phyloP scores from a whole-genome alignment of 2,329 filamentous ascomycete species.

The Teratosphaeria gauchensis region DNA sequence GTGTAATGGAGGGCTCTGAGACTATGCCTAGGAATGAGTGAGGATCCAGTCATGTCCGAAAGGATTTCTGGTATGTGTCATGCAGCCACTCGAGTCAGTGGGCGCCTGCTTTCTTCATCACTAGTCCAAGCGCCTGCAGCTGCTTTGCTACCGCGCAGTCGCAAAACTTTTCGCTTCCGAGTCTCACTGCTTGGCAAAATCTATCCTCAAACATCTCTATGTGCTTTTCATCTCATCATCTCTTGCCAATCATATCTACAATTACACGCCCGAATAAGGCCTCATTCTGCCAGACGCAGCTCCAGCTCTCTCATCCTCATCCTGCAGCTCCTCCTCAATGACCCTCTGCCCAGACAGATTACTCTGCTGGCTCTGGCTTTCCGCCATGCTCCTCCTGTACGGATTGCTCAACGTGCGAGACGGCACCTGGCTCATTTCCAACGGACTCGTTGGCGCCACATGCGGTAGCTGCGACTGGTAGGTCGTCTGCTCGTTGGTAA shows the following conservation, averaged over 20 bases:
- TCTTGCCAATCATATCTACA: not conserved
- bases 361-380: constrained; percentile 5
- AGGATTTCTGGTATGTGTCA: too few species aligned
- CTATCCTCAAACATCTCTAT: not conserved
- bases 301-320: constrained; percentile 2
- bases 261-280: constrained; percentile 12
- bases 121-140: too few species aligned
- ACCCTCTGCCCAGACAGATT: constrained; percentile 3
- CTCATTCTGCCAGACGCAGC: constrained; percentile 1
- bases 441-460: constrained; percentile 1
- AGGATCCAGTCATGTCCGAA: too few species aligned
- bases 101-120: too few species aligned
- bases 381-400: constrained; percentile 3
- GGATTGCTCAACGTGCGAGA: constrained; percentile 6
- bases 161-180: too few species aligned
- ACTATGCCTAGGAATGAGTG: too few species aligned
- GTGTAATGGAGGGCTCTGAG: too few species aligned
- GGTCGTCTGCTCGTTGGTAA: not conserved
- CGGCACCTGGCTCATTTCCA: constrained; percentile 7
- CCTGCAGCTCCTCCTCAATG: not conserved
- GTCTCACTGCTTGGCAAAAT: too few species aligned
- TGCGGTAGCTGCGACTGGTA: not conserved
- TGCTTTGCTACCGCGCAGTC: too few species aligned
- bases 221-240: not conserved
- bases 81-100: too few species aligned